Conservation (phyloP, 495 filamentous ascomycete genomes). For the Aspergillus sclerotioniger region DNA sequence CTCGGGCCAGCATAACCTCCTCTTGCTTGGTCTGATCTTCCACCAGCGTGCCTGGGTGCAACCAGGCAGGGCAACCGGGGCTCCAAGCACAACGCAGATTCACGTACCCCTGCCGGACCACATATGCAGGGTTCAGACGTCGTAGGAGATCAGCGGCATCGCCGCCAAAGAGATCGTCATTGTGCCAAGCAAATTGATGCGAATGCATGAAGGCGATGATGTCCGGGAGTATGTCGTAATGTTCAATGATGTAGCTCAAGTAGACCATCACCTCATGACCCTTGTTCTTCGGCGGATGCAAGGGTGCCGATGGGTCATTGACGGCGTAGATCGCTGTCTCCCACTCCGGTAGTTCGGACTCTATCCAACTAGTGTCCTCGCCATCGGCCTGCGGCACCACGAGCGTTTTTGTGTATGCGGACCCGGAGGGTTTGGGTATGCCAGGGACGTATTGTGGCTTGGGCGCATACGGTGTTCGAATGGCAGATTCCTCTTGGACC, state of each 20-base stretch:
- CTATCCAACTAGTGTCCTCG: constrained; percentile 63
- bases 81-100: constrained; percentile 61
- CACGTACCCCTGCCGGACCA: constrained; percentile 60
- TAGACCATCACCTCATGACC: constrained; percentile 78
- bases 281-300: constrained; percentile 70
- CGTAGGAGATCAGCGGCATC: constrained; percentile 53
- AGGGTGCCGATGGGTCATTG: constrained; percentile 56
- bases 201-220: constrained; percentile 69
- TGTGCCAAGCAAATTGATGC: constrained; percentile 67
- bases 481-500: constrained; percentile 9
- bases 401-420: constrained; percentile 49
- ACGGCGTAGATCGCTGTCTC: constrained; percentile 62
- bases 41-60: constrained; percentile 55
- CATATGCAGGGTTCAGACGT: constrained; percentile 52
- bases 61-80: constrained; percentile 65
- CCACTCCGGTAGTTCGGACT: constrained; percentile 53
- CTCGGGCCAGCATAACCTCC: constrained; percentile 53
- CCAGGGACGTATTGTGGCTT: constrained; percentile 40
- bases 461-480: constrained; percentile 25
- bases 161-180: constrained; percentile 50
- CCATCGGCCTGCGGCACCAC: constrained; percentile 56
- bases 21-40: constrained; percentile 58
- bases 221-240: constrained; percentile 67
- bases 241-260: constrained; percentile 68
- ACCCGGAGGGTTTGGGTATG: constrained; percentile 38